phyloP scores from a whole-genome alignment of 2,329 filamentous ascomycete genomes.

The Aspergillus melleus region DNA sequence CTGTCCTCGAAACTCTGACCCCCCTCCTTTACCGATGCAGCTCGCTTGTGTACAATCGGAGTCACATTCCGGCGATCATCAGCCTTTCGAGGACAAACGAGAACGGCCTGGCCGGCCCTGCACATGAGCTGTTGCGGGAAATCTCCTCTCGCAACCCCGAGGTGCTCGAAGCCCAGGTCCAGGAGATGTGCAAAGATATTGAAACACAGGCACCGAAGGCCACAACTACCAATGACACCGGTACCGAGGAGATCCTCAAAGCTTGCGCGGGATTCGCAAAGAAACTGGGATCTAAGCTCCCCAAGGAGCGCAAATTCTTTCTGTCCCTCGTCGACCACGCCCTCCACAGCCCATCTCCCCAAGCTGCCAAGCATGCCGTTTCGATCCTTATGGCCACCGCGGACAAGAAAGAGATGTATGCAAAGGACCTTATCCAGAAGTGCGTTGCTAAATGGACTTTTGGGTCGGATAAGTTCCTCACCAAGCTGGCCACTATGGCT shows the following conservation, averaged over 20 bases:
- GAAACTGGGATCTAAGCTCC: constrained; percentile 80
- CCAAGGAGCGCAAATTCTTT: constrained; percentile 75
- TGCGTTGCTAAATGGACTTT: constrained; percentile 74
- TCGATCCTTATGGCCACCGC: constrained; percentile 80
- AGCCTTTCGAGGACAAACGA: constrained; percentile 82
- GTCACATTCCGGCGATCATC: constrained; percentile 88
- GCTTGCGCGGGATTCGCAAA: constrained; percentile 90
- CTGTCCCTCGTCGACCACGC: constrained; percentile 82
- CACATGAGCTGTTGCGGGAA: constrained; percentile 86
- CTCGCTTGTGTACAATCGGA: constrained; percentile 87
- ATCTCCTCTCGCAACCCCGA: constrained; percentile 88
- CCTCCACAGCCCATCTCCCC: constrained; percentile 74
- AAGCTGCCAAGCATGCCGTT: constrained; percentile 89
- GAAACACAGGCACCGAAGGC: constrained; percentile 75
- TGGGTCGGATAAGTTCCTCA: constrained; percentile 71
- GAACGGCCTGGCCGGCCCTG: constrained; percentile 71
- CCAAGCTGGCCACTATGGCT: constrained; percentile 51
- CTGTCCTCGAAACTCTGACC: constrained; percentile 73
- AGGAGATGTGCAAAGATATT: constrained; percentile 84
- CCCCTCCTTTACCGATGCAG: constrained; percentile 82
- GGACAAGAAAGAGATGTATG: constrained; percentile 79
- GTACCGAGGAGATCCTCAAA: constrained; percentile 86
- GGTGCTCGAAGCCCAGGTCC: constrained; percentile 88
- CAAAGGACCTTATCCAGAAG: constrained; percentile 77
- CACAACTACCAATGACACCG: constrained; percentile 65